These are phyloP conservation scores for Actinidia arguta DNA, from an alignment of 179 eudicot genomes.

Conservation along the genomic window DNA sequence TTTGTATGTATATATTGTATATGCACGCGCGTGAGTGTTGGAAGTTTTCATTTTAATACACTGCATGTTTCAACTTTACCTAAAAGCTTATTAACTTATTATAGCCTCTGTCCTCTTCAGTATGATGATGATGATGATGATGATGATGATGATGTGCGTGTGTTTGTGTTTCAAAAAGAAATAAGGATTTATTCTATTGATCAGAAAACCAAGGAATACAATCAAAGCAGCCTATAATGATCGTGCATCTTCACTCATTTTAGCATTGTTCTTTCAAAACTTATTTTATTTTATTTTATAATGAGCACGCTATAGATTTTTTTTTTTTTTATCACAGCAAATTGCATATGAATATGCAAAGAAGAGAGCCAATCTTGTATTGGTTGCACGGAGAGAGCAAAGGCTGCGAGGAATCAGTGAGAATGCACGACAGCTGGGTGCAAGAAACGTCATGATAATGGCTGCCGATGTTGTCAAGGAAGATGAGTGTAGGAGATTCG, in stretches of 20 bases:
- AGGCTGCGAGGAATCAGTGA: conserved; percentile 78
- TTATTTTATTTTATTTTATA: background rate
- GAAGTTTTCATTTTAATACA: too few relatives aligned
- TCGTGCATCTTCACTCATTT: background rate
- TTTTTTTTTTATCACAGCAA: conserved; percentile 49
- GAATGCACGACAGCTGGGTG: conserved; percentile 72
- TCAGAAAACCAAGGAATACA: too few relatives aligned
- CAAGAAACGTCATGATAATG: conserved; percentile 74
- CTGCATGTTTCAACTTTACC: too few relatives aligned
- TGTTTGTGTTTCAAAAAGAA: background rate
- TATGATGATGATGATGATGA: too few relatives aligned
- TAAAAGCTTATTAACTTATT: too few relatives aligned
- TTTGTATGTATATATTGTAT: too few relatives aligned
- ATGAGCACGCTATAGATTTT: conserved; percentile 9
- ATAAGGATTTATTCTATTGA: too few relatives aligned
- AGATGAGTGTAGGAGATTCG: conserved; percentile 86
- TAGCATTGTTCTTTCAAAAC: background rate
- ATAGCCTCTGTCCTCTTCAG: too few relatives aligned
- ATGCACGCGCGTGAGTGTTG: too few relatives aligned
- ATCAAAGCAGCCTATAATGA: too few relatives aligned
- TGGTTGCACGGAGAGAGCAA: conserved; percentile 77
- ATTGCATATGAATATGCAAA: conserved; percentile 90
- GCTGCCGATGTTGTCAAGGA: conserved; percentile 97
- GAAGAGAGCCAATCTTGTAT: conserved; percentile 73
- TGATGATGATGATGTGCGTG: too few relatives aligned